A percentile compares a stretch with the other conserved stretches of the same genome.
Conservation (phyloP, 306 rosid genomes). For the Gastrolobium villosum region DNA sequence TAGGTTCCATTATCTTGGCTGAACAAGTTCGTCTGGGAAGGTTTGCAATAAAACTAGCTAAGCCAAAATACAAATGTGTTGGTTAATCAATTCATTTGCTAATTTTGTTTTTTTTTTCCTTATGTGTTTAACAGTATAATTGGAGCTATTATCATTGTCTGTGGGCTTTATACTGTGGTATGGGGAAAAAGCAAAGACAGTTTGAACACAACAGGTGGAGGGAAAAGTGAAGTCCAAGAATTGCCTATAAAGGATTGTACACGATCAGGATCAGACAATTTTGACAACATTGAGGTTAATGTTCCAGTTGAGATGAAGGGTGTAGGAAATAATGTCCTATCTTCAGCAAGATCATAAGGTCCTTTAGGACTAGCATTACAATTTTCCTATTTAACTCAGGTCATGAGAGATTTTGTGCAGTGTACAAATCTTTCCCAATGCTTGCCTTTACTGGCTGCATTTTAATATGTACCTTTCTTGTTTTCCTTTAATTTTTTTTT, state of each 20-base stretch:
- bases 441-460: constrained; percentile 31
- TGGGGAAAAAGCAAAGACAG: constrained; percentile 96
- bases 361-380: constrained; percentile 16
- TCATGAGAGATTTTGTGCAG: constrained; percentile 49
- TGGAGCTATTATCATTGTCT: constrained; percentile 86
- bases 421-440: constrained; percentile 43
- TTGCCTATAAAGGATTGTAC: constrained; percentile 65
- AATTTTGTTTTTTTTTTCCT: not conserved
- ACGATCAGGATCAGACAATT: constrained; percentile 51
- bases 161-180: constrained; percentile 89
- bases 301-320: constrained; percentile 47
- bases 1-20: constrained; percentile 83
- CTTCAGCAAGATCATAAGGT: constrained; percentile 37
- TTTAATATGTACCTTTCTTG: constrained; percentile 36
- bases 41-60: constrained; percentile 42
- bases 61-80: not conserved
- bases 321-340: constrained; percentile 30
- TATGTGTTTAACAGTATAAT: constrained; percentile 60
- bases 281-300: constrained; percentile 49
- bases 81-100: not conserved
- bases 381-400: constrained; percentile 47
- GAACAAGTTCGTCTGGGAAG: constrained; percentile 89
- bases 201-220: constrained; percentile 22
- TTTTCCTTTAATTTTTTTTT: not conserved
- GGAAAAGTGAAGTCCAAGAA: constrained; percentile 56